A percentile compares a stretch with the other conserved stretches of the same genome.
phyloP scores from a whole-genome alignment of 139 green algal genomes.

The Chlamydomonas asymmetrica region DNA sequence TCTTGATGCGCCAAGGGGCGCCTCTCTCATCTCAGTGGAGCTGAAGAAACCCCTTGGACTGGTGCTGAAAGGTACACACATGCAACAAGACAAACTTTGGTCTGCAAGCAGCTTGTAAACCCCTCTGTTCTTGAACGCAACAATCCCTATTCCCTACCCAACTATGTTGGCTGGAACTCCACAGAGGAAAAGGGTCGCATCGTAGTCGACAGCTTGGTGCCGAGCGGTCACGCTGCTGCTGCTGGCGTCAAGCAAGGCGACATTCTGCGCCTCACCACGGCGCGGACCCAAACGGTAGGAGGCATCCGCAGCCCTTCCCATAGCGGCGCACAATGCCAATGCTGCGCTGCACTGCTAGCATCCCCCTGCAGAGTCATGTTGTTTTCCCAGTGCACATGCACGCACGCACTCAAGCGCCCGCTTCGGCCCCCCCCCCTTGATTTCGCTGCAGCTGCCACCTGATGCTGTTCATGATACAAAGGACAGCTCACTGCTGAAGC shows the following conservation, averaged over 20 bases:
- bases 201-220: slow-evolving; percentile 25
- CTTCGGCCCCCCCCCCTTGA: background rate
- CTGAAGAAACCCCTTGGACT: slow-evolving; percentile 40
- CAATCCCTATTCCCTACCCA: background rate
- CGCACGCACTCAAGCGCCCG: background rate
- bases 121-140: background rate
- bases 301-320: background rate
- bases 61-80: slow-evolving; percentile 21
- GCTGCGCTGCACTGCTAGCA: background rate
- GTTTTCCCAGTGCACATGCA: background rate
- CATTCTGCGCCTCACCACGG: slow-evolving; percentile 26
- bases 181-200: background rate
- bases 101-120: background rate
- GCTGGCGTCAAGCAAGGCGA: slow-evolving; percentile 26
- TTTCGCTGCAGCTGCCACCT: background rate
- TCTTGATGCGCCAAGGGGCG: background rate
- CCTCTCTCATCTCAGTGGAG: background rate
- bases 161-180: background rate
- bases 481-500: too few species aligned
- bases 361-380: too few species aligned
- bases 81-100: background rate
- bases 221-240: slow-evolving; percentile 15
- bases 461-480: too few species aligned
- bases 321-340: too few species aligned
- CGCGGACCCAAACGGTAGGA: slow-evolving; percentile 7